Evolutionary conservation across 768 basidiomycete species (phyloP).

Genomic region (Tulasnella sp.): DNA sequence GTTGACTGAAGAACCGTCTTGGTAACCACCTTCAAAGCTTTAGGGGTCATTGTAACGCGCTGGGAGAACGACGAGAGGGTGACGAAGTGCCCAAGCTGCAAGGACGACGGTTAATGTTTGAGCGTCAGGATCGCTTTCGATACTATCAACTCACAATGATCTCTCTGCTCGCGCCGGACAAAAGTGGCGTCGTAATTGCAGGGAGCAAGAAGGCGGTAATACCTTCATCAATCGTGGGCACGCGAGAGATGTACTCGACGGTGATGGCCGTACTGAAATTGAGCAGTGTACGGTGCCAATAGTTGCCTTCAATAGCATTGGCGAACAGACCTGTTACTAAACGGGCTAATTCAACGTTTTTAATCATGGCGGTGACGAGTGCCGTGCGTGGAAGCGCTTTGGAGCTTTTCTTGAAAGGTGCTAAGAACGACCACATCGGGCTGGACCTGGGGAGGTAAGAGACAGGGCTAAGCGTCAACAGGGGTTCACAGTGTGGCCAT

Average conservation of each 20-base stretch:
- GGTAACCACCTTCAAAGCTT: slow-evolving; percentile 52
- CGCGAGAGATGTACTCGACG: slow-evolving; percentile 64
- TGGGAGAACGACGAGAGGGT: slow-evolving; percentile 61
- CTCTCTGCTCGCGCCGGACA: neutral
- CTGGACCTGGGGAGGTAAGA: slow-evolving; percentile 22
- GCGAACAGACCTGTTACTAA: slow-evolving; percentile 61
- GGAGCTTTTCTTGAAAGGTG: slow-evolving; percentile 65
- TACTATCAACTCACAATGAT: slow-evolving; percentile 1
- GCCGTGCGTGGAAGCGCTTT: slow-evolving; percentile 61
- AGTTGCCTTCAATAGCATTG: slow-evolving; percentile 33
- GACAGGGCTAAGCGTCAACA: neutral
- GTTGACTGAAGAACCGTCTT: slow-evolving; percentile 35
- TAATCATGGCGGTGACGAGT: slow-evolving; percentile 68
- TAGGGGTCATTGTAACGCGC: slow-evolving; percentile 46
- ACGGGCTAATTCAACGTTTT: slow-evolving; percentile 58
- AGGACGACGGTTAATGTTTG: slow-evolving; percentile 2
- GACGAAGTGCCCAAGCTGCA: slow-evolving; percentile 62
- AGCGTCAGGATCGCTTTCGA: too few relatives aligned
- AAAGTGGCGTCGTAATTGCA: slow-evolving; percentile 5
- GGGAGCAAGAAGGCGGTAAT: slow-evolving; percentile 55
- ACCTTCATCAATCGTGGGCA: slow-evolving; percentile 51
- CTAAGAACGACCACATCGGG: slow-evolving; percentile 56
- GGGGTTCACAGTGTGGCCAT: neutral
- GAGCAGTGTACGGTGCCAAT: slow-evolving; percentile 58
- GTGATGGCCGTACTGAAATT: slow-evolving; percentile 74